Evolutionary conservation across 768 basidiomycete species (phyloP), one percentile per base, ranked within the genome.

Genomic region (Auricularia cornea): DNA sequence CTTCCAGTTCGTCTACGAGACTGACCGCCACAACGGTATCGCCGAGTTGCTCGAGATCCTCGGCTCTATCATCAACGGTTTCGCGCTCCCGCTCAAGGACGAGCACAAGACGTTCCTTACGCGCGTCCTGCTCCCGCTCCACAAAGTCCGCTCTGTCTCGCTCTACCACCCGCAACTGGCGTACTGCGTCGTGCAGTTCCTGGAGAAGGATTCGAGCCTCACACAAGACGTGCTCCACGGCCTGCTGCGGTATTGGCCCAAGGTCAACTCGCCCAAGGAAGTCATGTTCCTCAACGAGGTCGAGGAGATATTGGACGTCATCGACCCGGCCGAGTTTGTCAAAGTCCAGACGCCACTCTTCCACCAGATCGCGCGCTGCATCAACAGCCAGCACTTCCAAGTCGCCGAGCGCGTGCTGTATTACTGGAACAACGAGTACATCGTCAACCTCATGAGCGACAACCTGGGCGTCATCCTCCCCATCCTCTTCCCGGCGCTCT

Each of bases 361-460:
- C 83, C 87, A 88, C 62, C 97, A 98, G 74, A 83, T 99, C 31
- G 89, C 95, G 35, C 84, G 93, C 65, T 99, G 97, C 78, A 94
- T 99, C 84, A 97, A 96, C 73, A 94, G 92, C 71, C 97, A 98
- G 74, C 97, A 99, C 76, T 99, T 99, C 84, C 97, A 99, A 77
- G 96, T 99, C 32, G 96, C 97, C 5, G 97, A 99, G 75, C 85
- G 97, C 51, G 96, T 96, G 3, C 76, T 99, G 64, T 83, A 97
- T 68, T 98, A 97, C 75, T 99, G 97, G 97, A 98, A 98, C 78
- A 98, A 98, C 78, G 97, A 98, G 78, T 99, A 98, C 77, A 95
- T 98, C 68, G 92, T 99, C 70, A 99, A 97, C 75, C 84, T 99
- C 60, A 98, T 99, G 93, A 92, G 93, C 74, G 94, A 98, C 71